phyloP scores from a whole-genome alignment of 352 stramenopile species.

The Plasmopara muralis region DNA sequence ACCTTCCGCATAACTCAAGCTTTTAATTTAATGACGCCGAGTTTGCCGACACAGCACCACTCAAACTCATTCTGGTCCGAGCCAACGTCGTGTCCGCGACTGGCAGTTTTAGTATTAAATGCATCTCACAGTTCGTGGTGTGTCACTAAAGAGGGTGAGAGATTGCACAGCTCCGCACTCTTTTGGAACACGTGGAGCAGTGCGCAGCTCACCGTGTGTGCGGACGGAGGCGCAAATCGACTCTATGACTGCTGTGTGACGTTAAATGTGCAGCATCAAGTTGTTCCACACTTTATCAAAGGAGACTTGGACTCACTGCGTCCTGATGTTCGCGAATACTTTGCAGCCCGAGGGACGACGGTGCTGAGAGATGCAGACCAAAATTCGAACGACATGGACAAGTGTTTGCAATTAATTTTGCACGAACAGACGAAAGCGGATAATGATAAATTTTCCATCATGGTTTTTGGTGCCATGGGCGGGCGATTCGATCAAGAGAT shows the following conservation, averaged over 20 bases:
- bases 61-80: constrained; percentile 54
- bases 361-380: constrained; percentile 84
- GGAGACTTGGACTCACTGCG: constrained; percentile 94
- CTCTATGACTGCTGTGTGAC: constrained; percentile 73
- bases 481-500: constrained; percentile 98
- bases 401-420: constrained; percentile 67
- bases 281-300: constrained; percentile 88
- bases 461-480: constrained; percentile 93
- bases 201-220: constrained; percentile 79
- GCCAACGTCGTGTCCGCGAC: constrained; percentile 27
- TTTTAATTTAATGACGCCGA: neutral
- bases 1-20: neutral
- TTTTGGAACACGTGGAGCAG: constrained; percentile 70
- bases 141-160: constrained; percentile 18
- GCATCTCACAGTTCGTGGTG: constrained; percentile 38
- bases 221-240: constrained; percentile 93
- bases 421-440: constrained; percentile 33
- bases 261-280: constrained; percentile 30
- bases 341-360: constrained; percentile 45
- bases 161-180: constrained; percentile 27
- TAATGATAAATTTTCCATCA: constrained; percentile 48
- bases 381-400: constrained; percentile 94
- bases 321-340: constrained; percentile 82
- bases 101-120: constrained; percentile 67
- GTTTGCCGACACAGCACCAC: constrained; percentile 27